Base-by-base conservation (phyloP, 208 protist genomes). In the Wallacemonas sp. region DNA sequence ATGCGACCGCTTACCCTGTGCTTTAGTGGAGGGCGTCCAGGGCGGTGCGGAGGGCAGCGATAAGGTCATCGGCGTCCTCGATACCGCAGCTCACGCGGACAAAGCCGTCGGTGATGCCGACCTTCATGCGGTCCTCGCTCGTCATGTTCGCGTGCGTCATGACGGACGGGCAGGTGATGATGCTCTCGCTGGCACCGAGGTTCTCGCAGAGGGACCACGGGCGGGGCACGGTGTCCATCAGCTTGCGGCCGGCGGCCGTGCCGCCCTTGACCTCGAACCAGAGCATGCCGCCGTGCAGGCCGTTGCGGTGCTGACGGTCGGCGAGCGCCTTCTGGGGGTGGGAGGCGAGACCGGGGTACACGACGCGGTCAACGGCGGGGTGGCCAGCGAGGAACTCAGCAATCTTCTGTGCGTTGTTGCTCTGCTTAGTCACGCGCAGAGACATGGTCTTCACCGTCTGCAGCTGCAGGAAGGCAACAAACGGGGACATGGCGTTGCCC, bases 131-230 rank as follows among this genome's bases (percentile, higher is more conserved):
- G 64, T 95, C 87, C 67, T 98, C 93, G 21, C 39, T 67, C 55
- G 93, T 94, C 76, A 99, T 97, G 62, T 93, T 91, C 12, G 96
- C 96, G 70, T 99, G 98, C 1, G 97, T 99, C 97, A 99, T 99
- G 58, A 97, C 87, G 21, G 92, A 89, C 10, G 96, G 97, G 72
- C 89, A 92, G n/a, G 97, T 97, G 68, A 97, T 94, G 48, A 98
- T 93, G 74, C 82, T 94, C 79, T 99, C 97, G 32, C 92, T 74
- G 50, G 90, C 96, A 45, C 98, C 97, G 32, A 98, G 90, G 64
- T 89, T 94, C 73, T 98, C 97, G 63, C 91, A 93, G 19, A 96
- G 81, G 0, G 87, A 93, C 85, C 91, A 96, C 37, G 88, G 87
- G 17, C 83, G 80, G 27, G 78, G 81, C 17, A 93, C 83, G 19